Evolutionary conservation across 768 basidiomycete genomes (phyloP).

Genomic region (Russula compacta): DNA sequence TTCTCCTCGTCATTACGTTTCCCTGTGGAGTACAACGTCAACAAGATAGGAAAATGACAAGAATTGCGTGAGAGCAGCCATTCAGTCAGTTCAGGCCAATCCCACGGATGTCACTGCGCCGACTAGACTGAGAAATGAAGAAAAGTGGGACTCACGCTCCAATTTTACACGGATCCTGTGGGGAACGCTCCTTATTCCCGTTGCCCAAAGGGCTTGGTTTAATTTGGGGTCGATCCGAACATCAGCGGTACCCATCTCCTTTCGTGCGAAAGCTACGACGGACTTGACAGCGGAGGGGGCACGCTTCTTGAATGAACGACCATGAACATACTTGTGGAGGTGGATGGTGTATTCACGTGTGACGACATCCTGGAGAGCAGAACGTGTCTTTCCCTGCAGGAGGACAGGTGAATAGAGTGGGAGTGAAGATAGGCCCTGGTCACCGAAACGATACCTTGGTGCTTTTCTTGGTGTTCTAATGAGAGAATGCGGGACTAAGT

Average conservation of each 20-base stretch:
- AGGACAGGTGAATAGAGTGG: neutral
- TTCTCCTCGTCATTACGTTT: conserved; percentile 99
- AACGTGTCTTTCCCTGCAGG: conserved; percentile 69
- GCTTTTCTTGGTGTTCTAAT: conserved; percentile 15
- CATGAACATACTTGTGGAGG: conserved; percentile 90
- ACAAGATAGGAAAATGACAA: neutral
- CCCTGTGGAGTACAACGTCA: conserved; percentile 36
- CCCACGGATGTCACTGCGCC: neutral
- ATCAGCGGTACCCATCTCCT: conserved; percentile 93
- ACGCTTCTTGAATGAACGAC: conserved; percentile 93
- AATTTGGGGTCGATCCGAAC: conserved; percentile 92
- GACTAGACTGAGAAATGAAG: neutral
- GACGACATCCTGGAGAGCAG: conserved; percentile 96
- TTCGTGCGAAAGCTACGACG: conserved; percentile 82
- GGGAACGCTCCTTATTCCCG: conserved; percentile 90
- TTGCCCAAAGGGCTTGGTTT: conserved; percentile 93
- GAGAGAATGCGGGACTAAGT: neutral
- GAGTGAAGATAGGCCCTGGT: neutral
- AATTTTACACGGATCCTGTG: conserved; percentile 88
- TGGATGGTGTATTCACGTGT: conserved; percentile 99
- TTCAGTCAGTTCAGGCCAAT: neutral
- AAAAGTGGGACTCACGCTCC: conserved; percentile 57
- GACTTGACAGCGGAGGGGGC: conserved; percentile 96
- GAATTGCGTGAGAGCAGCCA: neutral
- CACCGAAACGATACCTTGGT: conserved; percentile 8